These are phyloP conservation scores for Ascochyta rabiei DNA, from an alignment of 2,329 filamentous ascomycete genomes.

Conservation along the genomic window DNA sequence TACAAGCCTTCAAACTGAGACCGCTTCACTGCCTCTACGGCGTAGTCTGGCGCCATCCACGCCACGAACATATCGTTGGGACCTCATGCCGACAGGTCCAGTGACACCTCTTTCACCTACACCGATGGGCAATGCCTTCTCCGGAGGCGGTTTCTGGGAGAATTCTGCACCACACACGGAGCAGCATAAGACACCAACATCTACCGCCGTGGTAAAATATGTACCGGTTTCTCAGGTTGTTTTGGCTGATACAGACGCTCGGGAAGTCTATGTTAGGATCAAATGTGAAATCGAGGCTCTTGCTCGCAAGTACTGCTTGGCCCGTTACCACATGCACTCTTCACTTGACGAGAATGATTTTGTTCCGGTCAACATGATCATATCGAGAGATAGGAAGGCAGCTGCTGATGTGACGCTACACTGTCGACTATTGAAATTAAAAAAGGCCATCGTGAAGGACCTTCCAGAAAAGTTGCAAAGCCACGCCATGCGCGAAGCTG, in stretches of 20 bases:
- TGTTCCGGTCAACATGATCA: constrained; percentile 1
- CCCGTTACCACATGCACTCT: not conserved
- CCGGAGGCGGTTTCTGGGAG: constrained; percentile 24
- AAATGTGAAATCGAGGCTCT: not conserved
- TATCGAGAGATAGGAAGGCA: not conserved
- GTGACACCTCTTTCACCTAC: constrained; percentile 22
- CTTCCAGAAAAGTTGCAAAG: not conserved
- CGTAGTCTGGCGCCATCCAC: constrained; percentile 1
- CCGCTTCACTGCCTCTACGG: not conserved
- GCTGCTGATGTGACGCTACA: not conserved
- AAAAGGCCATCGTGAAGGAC: not conserved
- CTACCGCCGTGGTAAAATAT: not conserved
- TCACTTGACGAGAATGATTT: not conserved
- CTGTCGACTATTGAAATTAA: not conserved
- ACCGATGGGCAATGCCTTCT: constrained; percentile 26
- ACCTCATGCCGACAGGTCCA: constrained; percentile 14
- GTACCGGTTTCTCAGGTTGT: not conserved
- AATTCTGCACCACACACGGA: constrained; percentile 10
- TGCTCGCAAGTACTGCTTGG: constrained; percentile 17
- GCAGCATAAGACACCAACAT: not conserved
- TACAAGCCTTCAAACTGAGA: not conserved
- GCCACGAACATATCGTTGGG: constrained; percentile 24
- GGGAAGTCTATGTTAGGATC: not conserved
- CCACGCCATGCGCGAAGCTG: not conserved
- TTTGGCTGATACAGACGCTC: not conserved